These are phyloP conservation scores for Trypanosoma brucei DNA, from an alignment of 208 protist species.

Conservation along the genomic window DNA sequence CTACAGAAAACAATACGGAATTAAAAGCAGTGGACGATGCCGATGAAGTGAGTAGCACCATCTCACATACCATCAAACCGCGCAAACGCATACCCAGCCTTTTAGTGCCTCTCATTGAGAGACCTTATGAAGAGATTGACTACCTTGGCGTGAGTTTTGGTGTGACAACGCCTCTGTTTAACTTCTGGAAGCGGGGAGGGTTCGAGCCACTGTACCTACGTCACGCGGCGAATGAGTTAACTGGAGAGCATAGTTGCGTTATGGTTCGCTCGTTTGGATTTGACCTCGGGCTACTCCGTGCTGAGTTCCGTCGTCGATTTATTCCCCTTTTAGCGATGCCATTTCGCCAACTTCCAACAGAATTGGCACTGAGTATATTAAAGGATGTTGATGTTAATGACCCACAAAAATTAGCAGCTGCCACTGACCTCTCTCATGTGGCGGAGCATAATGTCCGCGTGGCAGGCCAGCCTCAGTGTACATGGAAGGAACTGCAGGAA, in stretches of 20 bases:
- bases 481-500: conserved; percentile 40
- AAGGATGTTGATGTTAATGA: conserved; percentile 49
- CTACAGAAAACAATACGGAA: not conserved
- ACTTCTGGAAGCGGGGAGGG: conserved; percentile 95
- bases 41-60: conserved; percentile 12
- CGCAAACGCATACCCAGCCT: conserved; percentile 68
- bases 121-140: conserved; percentile 91
- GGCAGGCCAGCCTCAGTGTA: conserved; percentile 54
- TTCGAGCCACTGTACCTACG: conserved; percentile 92
- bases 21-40: conserved; percentile 10
- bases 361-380: conserved; percentile 86
- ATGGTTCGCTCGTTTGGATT: conserved; percentile 93
- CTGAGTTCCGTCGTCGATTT: conserved; percentile 93
- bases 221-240: conserved; percentile 95
- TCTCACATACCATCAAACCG: conserved; percentile 25
- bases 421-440: conserved; percentile 28
- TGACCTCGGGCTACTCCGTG: conserved; percentile 46
- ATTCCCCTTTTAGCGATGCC: conserved; percentile 89
- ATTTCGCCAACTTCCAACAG: conserved; percentile 84
- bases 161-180: conserved; percentile 93
- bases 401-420: conserved; percentile 40
- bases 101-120: conserved; percentile 78
- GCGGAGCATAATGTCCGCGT: conserved; percentile 38
- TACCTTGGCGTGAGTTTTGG: conserved; percentile 98
- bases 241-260: conserved; percentile 99